phyloP scores from a whole-genome alignment of 176 grass and related monocot species.

The Aegilops speltoides region DNA sequence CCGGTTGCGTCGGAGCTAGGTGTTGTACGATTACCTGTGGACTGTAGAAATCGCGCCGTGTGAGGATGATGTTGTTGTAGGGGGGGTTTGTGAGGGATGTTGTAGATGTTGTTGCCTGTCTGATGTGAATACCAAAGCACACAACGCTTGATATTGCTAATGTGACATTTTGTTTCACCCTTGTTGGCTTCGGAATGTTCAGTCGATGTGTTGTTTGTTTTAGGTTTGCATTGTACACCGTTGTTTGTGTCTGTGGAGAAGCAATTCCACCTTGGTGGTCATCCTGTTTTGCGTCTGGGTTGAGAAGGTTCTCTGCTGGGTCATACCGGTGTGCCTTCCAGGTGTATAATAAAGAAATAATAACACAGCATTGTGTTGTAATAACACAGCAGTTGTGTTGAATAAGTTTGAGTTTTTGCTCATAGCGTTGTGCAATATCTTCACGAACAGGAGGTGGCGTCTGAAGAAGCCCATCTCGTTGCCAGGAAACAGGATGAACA shows the following conservation, averaged over 20 bases:
- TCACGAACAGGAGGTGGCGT: background rate
- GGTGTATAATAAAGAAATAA: background rate
- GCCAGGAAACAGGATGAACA: too few relatives aligned
- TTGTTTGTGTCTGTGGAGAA: too few relatives aligned
- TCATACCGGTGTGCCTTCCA: background rate
- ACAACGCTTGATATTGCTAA: background rate
- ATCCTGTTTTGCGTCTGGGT: too few relatives aligned
- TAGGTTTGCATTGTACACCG: too few relatives aligned
- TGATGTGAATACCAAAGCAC: conserved; percentile 28
- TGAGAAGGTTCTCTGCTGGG: background rate
- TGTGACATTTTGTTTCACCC: background rate
- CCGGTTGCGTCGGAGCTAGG: background rate
- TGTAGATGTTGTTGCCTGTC: background rate
- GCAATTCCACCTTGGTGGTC: too few relatives aligned
- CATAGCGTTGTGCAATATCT: background rate
- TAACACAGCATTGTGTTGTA: background rate
- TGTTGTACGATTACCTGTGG: background rate
- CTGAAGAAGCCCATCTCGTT: background rate
- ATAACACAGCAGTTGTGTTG: background rate
- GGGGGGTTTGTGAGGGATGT: conserved; percentile 13
- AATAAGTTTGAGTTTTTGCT: background rate
- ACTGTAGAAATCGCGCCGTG: background rate
- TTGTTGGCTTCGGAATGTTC: background rate
- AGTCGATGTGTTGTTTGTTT: background rate
- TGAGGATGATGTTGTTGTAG: conserved; percentile 17